Percentiles rank a stretch among this genome's conserved stretches.
Evolutionary conservation across 2,329 filamentous ascomycete genomes (phyloP).

Genomic region (Scorias spongiosa): DNA sequence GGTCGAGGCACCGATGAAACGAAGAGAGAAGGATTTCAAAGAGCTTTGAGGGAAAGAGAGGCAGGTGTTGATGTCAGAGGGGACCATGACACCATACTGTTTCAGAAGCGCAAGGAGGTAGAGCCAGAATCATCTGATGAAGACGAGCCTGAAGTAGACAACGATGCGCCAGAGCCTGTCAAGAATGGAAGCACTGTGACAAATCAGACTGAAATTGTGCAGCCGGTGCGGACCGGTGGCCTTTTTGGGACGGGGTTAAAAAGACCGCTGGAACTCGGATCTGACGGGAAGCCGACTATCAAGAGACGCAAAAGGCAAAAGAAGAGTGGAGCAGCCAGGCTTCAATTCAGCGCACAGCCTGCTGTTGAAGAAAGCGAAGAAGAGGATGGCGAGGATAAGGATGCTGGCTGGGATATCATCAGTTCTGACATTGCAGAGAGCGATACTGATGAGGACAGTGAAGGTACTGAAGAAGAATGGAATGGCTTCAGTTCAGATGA

Average conservation of each 20-base stretch:
- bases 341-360: background rate
- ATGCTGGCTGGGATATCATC: background rate
- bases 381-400: constrained; percentile 5
- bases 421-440: constrained; percentile 2
- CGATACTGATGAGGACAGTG: constrained; percentile 9
- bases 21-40: constrained; percentile 51
- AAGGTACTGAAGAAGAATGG: constrained; percentile 12
- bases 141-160: constrained; percentile 6
- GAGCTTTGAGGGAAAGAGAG: constrained; percentile 47
- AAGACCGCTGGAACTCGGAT: constrained; percentile 64
- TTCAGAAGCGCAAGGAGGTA: constrained; percentile 24
- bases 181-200: background rate
- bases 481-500: constrained; percentile 10
- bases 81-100: constrained; percentile 38
- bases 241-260: constrained; percentile 66
- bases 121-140: constrained; percentile 9
- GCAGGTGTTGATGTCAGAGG: constrained; percentile 45
- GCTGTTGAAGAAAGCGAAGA: constrained; percentile 21
- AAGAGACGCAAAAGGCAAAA: constrained; percentile 55
- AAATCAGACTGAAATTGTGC: constrained; percentile 1
- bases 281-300: constrained; percentile 65
- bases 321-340: constrained; percentile 16
- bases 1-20: constrained; percentile 52
- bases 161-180: constrained; percentile 3
- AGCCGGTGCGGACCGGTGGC: constrained; percentile 1